These are phyloP conservation scores for Suillus subluteus DNA, from an alignment of 768 basidiomycete genomes.

Conservation along the genomic window DNA sequence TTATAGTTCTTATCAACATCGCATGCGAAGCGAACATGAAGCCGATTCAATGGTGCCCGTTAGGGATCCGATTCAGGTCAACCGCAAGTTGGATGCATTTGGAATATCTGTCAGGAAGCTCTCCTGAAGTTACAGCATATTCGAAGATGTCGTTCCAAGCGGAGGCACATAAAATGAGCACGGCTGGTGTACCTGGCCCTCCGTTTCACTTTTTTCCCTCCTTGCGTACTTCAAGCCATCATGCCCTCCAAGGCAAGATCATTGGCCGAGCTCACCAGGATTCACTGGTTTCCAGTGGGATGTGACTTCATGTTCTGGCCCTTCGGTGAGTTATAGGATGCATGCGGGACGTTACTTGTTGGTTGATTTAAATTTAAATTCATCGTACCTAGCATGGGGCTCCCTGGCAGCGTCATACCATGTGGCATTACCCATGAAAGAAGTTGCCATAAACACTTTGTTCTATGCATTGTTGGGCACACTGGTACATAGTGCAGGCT, in stretches of 20 bases:
- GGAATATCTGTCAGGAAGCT: too few relatives aligned
- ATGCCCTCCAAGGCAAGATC: constrained; percentile 3
- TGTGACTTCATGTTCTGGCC: constrained; percentile 3
- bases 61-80: too few relatives aligned
- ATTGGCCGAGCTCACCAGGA: neutral
- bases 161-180: too few relatives aligned
- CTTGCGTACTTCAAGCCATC: neutral
- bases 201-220: neutral
- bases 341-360: neutral
- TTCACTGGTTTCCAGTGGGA: constrained; percentile 6
- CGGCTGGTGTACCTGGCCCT: too few relatives aligned
- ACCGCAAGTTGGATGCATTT: too few relatives aligned
- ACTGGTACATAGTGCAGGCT: constrained; percentile 49
- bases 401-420: neutral
- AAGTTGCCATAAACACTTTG: neutral
- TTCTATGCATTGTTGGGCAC: constrained; percentile 12
- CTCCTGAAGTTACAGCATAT: too few relatives aligned
- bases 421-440: neutral
- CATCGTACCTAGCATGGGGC: neutral
- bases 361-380: neutral
- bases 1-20: too few relatives aligned
- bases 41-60: too few relatives aligned
- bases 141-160: too few relatives aligned
- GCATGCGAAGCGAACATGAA: too few relatives aligned
- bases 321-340: neutral